Evolutionary conservation across 257 asterid genomes (phyloP).

Genomic region (Striga asiatica): DNA sequence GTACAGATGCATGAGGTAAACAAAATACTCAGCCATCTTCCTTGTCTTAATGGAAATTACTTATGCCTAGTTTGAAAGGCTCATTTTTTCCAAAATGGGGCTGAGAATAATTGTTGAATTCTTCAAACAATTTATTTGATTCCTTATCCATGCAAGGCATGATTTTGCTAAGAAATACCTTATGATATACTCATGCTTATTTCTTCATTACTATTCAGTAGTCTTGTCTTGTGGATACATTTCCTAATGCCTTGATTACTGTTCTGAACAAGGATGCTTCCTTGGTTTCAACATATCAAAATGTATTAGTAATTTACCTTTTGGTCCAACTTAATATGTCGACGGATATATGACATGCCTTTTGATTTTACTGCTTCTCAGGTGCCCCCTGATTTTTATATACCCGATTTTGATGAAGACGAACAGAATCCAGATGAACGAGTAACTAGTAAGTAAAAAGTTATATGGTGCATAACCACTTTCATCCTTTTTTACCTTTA

Average conservation of each 20-base stretch:
- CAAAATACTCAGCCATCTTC: slow-evolving; percentile 6
- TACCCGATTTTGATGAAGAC: slow-evolving; percentile 90
- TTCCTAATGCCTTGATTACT: neutral
- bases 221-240: neutral
- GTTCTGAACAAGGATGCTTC: neutral
- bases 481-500: too few relatives aligned
- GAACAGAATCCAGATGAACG: slow-evolving; percentile 87
- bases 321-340: neutral
- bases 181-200: too few relatives aligned
- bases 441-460: slow-evolving; percentile 58
- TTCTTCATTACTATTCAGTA: too few relatives aligned
- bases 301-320: neutral
- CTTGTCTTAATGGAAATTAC: neutral
- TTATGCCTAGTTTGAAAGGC: neutral
- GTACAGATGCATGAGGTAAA: slow-evolving; percentile 97
- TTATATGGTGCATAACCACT: neutral
- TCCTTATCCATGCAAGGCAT: too few relatives aligned
- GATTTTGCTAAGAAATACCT: too few relatives aligned
- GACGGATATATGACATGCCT: neutral
- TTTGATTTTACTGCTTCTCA: slow-evolving; percentile 11
- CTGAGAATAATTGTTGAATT: too few relatives aligned
- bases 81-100: neutral
- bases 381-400: slow-evolving; percentile 96
- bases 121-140: too few relatives aligned
- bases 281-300: neutral